These are phyloP conservation scores for Mortierella sp. DNA, from an alignment of 371 early-diverging fungal genomes.

Conservation along the genomic window DNA sequence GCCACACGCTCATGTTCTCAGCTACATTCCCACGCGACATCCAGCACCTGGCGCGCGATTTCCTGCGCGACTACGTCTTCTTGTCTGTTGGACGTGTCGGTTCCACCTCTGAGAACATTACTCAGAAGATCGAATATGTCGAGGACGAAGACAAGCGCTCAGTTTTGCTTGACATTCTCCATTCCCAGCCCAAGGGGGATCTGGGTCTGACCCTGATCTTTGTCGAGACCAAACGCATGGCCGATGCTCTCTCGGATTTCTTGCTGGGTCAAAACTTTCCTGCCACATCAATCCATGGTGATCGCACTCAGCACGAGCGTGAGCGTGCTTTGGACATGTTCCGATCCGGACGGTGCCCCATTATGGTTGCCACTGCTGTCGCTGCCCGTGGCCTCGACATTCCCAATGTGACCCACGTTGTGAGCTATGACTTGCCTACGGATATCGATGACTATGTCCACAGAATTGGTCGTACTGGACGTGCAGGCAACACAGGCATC, in stretches of 20 bases:
- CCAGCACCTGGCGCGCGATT: constrained; percentile 94
- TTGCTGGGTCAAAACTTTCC: constrained; percentile 82
- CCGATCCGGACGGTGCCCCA: constrained; percentile 90
- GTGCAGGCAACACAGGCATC: constrained; percentile 96
- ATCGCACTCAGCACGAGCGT: constrained; percentile 96
- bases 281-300: constrained; percentile 97
- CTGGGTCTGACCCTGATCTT: constrained; percentile 94
- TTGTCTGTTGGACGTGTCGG: constrained; percentile 96
- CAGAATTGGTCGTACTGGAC: constrained; percentile 99
- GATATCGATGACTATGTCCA: constrained; percentile 98
- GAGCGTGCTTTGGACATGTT: constrained; percentile 94
- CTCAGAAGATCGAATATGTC: constrained; percentile 90
- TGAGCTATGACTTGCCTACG: constrained; percentile 95
- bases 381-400: constrained; percentile 99
- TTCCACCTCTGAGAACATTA: constrained; percentile 96
- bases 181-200: constrained; percentile 67
- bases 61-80: constrained; percentile 93
- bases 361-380: constrained; percentile 99
- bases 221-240: constrained; percentile 98
- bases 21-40: constrained; percentile 98
- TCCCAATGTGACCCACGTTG: constrained; percentile 90
- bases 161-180: constrained; percentile 87
- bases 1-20: constrained; percentile 97
- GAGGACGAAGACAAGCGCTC: constrained; percentile 89
- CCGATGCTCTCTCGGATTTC: constrained; percentile 92